Percentiles rank a stretch among this genome's conserved stretches.
Conservation (phyloP, 768 basidiomycete genomes). For the Cystobasidium onofrii region DNA sequence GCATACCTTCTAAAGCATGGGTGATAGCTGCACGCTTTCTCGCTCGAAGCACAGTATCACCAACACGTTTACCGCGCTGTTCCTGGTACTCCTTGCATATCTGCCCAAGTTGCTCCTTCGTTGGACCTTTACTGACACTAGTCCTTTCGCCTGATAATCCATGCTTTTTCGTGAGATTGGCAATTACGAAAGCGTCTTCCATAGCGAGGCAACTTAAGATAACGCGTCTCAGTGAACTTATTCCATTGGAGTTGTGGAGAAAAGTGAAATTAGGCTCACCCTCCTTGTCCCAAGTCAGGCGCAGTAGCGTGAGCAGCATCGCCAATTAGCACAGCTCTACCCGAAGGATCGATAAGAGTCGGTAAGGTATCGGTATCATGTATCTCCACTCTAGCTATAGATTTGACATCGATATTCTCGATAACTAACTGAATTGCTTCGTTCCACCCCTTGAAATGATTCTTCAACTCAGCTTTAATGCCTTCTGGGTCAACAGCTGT, state of each 20-base stretch:
- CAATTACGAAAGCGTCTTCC: slow-evolving; percentile 31
- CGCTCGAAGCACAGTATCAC: slow-evolving; percentile 27
- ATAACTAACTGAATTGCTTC: slow-evolving; percentile 19
- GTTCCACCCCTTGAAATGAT: slow-evolving; percentile 26
- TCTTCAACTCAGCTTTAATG: slow-evolving; percentile 15
- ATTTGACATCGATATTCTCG: slow-evolving; percentile 16
- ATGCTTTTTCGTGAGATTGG: slow-evolving; percentile 19
- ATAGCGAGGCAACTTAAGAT: slow-evolving; percentile 18
- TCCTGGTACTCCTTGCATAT: slow-evolving; percentile 8
- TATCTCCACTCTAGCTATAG: slow-evolving; percentile 28
- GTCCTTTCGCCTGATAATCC: background rate
- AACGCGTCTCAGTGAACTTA: too few relatives aligned
- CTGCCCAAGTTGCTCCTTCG: background rate
- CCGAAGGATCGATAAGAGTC: slow-evolving; percentile 24
- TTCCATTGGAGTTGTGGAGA: background rate
- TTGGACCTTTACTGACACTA: background rate
- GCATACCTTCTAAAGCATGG: slow-evolving; percentile 23
- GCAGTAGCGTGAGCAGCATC: slow-evolving; percentile 33
- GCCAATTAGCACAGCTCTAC: slow-evolving; percentile 25
- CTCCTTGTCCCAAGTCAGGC: slow-evolving; percentile 31
- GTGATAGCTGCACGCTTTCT: slow-evolving; percentile 29
- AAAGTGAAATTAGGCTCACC: slow-evolving; percentile 3
- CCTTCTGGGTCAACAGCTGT: slow-evolving; percentile 16
- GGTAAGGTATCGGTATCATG: slow-evolving; percentile 30
- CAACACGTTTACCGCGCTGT: slow-evolving; percentile 20